Base-by-base conservation (phyloP, 352 stramenopile genomes). In the Globisporangium iwayamae region DNA sequence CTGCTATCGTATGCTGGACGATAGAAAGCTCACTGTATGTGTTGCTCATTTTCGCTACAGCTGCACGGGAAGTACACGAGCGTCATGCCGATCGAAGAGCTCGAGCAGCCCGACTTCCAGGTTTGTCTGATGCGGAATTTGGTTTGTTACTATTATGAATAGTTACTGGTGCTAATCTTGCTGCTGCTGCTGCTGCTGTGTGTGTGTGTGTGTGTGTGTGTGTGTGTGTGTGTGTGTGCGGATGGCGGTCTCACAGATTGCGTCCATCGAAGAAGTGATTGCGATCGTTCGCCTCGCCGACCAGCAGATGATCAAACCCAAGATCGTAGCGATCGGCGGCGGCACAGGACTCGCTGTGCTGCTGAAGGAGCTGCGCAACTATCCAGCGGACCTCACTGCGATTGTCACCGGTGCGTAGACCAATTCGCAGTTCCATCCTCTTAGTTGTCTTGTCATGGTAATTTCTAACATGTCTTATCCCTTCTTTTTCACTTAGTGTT, bases 1-100 rank as follows among this genome's bases (percentile, higher is more conserved):
- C 30, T 53, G 6, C 14, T n/a, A 9, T 22, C 22, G 13, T 7
- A 2, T 18, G 7, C 25, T 36, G n/a, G 2, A n/a, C 4, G 18
- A 58, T 50, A 8, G 22, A 34, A 20, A 20, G 28, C 14, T 56
- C 51, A 56, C 16, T 39, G 25, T 22, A 13, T 38, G 41, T 54
- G 28, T 4, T 10, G n/a, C 10, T 18, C 18, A n/a, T 13, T 43
- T 14, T 50, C 36, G 56, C 18, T 69, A 16, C 71, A 95, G 86
- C 70, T 92, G 4, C 85, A 93, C 55, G 86, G 86, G 52, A 95
- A 92, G 63, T 95, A 95, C 61, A 80, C 73, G 39, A 91, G 74
- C 30, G 81, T 93, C 6, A 95, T 95, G 86, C 86, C 86, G 2
- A 91, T 86, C 56, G 86, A 95, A 55, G 79, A 90, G 58, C 78